Evolutionary conservation across 257 asterid species (phyloP).

Genomic region (Salvia miltiorrhiza): DNA sequence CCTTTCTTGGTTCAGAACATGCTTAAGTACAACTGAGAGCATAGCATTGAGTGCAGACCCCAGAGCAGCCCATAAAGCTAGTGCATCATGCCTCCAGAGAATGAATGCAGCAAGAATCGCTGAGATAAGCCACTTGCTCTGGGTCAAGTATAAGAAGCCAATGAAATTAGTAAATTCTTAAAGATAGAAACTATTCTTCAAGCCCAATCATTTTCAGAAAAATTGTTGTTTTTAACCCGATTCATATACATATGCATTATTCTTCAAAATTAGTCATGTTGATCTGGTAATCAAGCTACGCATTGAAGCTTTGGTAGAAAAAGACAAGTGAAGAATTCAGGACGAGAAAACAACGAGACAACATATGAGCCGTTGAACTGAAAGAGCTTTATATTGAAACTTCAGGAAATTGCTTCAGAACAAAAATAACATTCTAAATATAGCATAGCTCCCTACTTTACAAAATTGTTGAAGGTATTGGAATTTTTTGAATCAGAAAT

Average conservation of each 20-base stretch:
- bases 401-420: constrained; percentile 4
- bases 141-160: constrained; percentile 26
- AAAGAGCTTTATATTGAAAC: too few relatives aligned
- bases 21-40: constrained; percentile 49
- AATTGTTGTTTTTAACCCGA: background rate
- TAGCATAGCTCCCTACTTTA: background rate
- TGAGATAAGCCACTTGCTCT: constrained; percentile 76
- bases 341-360: background rate
- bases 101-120: constrained; percentile 32
- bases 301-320: background rate
- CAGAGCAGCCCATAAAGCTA: constrained; percentile 59
- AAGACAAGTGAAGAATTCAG: background rate
- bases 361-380: background rate
- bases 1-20: constrained; percentile 63
- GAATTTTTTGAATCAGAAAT: background rate
- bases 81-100: constrained; percentile 73
- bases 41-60: constrained; percentile 56
- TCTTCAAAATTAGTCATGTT: background rate
- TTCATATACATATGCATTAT: background rate
- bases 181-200: background rate
- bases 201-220: background rate
- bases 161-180: background rate
- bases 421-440: background rate
- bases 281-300: background rate
- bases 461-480: background rate